Evolutionary conservation across 768 basidiomycete species (phyloP), one percentile per base, ranked within the genome.

Genomic region (Collybia mongolica): DNA sequence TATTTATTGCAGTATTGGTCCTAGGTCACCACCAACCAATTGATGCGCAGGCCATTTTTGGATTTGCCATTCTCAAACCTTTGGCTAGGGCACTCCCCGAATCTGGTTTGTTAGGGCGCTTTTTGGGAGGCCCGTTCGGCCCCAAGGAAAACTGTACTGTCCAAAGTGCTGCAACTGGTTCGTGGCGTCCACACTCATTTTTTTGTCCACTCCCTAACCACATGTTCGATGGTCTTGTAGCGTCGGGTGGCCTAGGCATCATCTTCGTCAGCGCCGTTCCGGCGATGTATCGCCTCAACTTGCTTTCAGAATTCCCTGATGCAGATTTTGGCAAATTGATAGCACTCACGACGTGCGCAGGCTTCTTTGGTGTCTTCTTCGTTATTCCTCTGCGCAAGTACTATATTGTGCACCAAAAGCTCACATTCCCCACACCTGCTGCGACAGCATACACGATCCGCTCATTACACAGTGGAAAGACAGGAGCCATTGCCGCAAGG

Each of bases 121-220:
- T 77, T 39, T 65, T 81, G 18, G 80, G 81, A 12, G 85, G 82
- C 12, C 68, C 75, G 53, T 83, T 83, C 61, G 80, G 80, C 22
- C 83, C 82, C 11, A 84, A 84, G 63, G 84, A 86, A 63, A 84
- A 85, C 59, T 81, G 81, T 63, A 82, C 80, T 3, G 79, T 81
- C 20, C 81, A 83, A 63, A 76, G 76, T 55, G 77, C 80, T 47
- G 81, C 80, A 15, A 81, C 79, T 24, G 72, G 75, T 71, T 53
- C 52, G 65, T 50, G 20, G 6, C 46, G 46, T 19, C 20, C 45
- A 20, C 53, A 54, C 2, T 38, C 35, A n/a, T 55, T 22, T 44
- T 55, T 4, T 43, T 58, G 39, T 17, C 39, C 44, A 57, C 48
- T 55, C 59, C 44, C 32, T 18, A 11, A 39, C 46, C 23, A 44